Evolutionary conservation across 169 alveolate species (phyloP).

Genomic region (Cryptosporidium ryanae): DNA sequence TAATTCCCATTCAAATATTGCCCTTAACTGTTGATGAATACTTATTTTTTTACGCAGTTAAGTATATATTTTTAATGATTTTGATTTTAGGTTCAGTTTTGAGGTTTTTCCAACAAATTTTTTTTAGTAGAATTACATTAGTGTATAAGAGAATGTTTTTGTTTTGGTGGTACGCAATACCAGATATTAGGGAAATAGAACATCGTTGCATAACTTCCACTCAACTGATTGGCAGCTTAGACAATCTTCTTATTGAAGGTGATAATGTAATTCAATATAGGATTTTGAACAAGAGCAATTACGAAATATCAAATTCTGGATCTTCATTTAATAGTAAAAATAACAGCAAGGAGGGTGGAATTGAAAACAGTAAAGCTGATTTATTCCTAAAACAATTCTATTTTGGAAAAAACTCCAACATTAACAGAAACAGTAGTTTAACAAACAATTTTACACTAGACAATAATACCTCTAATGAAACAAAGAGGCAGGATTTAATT

Average conservation of each 20-base stretch:
- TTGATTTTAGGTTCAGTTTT: constrained; percentile 16
- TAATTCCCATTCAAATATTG: constrained; percentile 31
- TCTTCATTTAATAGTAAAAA: not conserved
- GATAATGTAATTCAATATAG: constrained; percentile 18
- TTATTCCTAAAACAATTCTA: constrained; percentile 51
- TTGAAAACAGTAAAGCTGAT: constrained; percentile 44
- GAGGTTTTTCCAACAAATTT: constrained; percentile 8
- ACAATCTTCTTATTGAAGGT: constrained; percentile 20
- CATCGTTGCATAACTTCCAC: constrained; percentile 80
- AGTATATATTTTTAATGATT: constrained; percentile 14
- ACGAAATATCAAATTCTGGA: not conserved
- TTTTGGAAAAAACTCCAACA: constrained; percentile 43
- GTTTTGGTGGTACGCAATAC: constrained; percentile 80
- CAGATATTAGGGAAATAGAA: constrained; percentile 81
- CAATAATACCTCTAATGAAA: not conserved
- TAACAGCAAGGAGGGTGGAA: not conserved
- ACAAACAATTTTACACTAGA: not conserved
- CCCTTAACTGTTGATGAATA: constrained; percentile 54
- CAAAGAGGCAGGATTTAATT: not conserved
- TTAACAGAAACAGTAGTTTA: not conserved
- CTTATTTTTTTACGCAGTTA: constrained; percentile 34
- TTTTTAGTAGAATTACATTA: not conserved
- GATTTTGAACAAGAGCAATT: constrained; percentile 21
- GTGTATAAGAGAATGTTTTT: not conserved
- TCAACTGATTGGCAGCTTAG: constrained; percentile 74